Conservation (phyloP, 2,329 filamentous ascomycete species). For the Plectosphaerella cucumerina region DNA sequence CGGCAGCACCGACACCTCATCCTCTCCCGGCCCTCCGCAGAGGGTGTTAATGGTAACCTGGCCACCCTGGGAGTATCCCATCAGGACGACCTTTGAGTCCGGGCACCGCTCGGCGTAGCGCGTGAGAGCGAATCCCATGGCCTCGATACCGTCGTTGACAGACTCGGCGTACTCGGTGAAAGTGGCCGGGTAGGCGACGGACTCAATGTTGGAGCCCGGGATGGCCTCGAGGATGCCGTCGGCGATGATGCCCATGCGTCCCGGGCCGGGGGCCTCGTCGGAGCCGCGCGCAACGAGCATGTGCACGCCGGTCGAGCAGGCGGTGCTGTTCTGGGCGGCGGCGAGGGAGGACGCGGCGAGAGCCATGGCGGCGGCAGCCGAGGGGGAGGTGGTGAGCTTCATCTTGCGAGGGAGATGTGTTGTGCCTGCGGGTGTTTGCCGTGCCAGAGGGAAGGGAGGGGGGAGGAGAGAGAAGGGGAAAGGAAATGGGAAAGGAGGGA, state of each 20-base stretch:
- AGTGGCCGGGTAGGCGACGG: conserved; percentile 34
- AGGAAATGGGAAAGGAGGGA: no score
- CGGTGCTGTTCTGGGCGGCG: conserved; percentile 15
- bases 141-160: conserved; percentile 25
- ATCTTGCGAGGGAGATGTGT: not conserved
- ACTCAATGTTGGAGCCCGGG: conserved; percentile 26
- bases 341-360: conserved; percentile 19
- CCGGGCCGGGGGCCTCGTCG: conserved; percentile 26
- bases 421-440: not conserved
- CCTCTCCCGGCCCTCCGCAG: conserved; percentile 26
- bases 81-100: conserved; percentile 32
- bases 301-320: conserved; percentile 31
- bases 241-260: conserved; percentile 27
- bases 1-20: not conserved
- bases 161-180: conserved; percentile 27
- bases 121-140: conserved; percentile 23
- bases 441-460: not conserved
- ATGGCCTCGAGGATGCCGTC: conserved; percentile 25
- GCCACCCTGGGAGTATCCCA: conserved; percentile 38
- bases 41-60: conserved; percentile 31
- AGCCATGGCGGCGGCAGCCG: not conserved
- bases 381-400: conserved; percentile 7
- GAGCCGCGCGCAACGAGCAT: conserved; percentile 36
- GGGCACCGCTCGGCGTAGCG: conserved; percentile 30
- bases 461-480: not conserved